Evolutionary conservation across 208 protist genomes (phyloP).

Genomic region (Leptomonas seymouri): DNA sequence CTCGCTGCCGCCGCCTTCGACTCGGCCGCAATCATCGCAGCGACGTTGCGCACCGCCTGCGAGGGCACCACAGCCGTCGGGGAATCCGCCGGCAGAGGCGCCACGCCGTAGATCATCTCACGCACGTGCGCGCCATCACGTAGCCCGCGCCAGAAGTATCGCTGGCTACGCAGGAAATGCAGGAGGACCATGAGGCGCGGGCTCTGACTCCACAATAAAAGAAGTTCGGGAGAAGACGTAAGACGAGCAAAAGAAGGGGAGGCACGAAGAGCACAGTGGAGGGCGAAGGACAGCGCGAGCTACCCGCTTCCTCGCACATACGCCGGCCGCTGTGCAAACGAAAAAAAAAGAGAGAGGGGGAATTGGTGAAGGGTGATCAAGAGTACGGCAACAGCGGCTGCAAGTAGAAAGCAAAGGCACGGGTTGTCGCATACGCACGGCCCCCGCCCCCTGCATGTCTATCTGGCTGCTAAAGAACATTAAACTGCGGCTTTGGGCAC

Average conservation of each 20-base stretch:
- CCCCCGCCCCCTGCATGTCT: no score
- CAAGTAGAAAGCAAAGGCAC: no score
- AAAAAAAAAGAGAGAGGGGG: constrained; percentile 7
- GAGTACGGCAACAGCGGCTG: no score
- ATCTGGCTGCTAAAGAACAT: no score
- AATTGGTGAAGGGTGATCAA: no score
- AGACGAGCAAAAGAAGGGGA: not conserved
- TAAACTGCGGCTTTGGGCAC: no score
- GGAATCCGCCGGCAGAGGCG: constrained; percentile 3
- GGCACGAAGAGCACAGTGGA: no score
- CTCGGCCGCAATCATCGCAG: not conserved
- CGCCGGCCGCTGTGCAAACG: not conserved
- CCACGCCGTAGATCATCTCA: constrained; percentile 14
- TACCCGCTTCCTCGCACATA: no score
- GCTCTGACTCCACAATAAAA: no score
- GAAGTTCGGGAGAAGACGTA: not conserved
- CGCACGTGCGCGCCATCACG: constrained; percentile 18
- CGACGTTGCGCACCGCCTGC: constrained; percentile 2
- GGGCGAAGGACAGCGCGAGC: no score
- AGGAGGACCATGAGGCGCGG: constrained; percentile 19
- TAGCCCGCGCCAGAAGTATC: constrained; percentile 26
- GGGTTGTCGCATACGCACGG: no score
- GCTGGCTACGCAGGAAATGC: constrained; percentile 19
- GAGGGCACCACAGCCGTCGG: constrained; percentile 7
- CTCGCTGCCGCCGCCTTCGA: not conserved